Evolutionary conservation across 768 basidiomycete species (phyloP), one percentile per base, ranked within the genome.

Genomic region (Pleurotus cornucopiae): DNA sequence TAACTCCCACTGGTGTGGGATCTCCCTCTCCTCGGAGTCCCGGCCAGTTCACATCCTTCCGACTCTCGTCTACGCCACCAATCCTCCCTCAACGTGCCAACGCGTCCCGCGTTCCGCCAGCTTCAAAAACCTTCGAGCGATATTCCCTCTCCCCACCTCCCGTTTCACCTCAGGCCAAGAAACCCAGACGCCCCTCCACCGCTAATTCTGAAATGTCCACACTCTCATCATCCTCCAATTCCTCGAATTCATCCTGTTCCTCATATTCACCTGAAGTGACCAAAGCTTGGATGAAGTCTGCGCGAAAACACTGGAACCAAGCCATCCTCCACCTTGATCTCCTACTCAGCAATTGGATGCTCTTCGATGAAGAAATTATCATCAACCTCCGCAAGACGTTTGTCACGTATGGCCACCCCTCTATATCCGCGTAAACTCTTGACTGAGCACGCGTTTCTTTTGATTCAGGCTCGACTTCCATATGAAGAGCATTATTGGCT

Each of bases 241-340:
- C 51, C 9, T 53, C 51, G 5, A 26, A 14, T 25, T 53, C 51
- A 12, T 53, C 51, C 18, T 40, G 37, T 34, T 53, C 37, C 41
- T 53, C 51, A 6, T 39, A 43, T 12, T 53, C 51, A 40, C 25
- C 51, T 20, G 51, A 41, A n/a, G 34, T 39, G 11, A n/a, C 51
- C 14, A 53, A 53, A 41, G 16, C 51, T 23, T 53, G 51, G 51
- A 53, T 53, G 51, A 53, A 53, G 26, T 37, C 51, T 40, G 51
- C 51, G 37, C 51, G 51, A 21, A 53, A 53, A 43, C 51, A 53
- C 11, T 53, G 51, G 51, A 53, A 53, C 38, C 51, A 53, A 41
- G 51, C 51, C 26, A 41, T 53, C 37, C 39, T 53, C 9, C 51
- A 53, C 38, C 38, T 53, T 14, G 51, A 53, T 53, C 34, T n/a